These are phyloP conservation scores for Pleurotus djamor DNA, from an alignment of 768 basidiomycete species.

Conservation along the genomic window DNA sequence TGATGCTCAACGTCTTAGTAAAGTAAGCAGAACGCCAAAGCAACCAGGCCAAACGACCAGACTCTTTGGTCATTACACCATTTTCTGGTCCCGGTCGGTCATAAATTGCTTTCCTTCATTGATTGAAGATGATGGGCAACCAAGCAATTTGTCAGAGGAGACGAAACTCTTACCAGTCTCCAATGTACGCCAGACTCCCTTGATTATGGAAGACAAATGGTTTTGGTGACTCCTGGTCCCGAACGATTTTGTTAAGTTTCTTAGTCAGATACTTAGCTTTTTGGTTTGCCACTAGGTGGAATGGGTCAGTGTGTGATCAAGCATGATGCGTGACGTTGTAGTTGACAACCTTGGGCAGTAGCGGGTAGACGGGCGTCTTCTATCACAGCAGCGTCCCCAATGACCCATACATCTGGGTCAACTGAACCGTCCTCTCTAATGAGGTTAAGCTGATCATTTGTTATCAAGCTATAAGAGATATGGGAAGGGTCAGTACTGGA, in stretches of 20 bases:
- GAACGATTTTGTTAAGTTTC: conserved; percentile 63
- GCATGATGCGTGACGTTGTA: not conserved
- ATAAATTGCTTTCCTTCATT: conserved; percentile 72
- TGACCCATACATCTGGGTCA: conserved; percentile 73
- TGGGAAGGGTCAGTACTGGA: not conserved
- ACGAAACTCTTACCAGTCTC: conserved; percentile 52
- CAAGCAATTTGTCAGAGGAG: not conserved
- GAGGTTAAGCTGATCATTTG: conserved; percentile 62
- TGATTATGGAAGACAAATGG: conserved; percentile 72
- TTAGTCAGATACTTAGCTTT: conserved; percentile 68
- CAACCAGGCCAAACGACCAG: conserved; percentile 72
- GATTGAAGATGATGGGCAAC: not conserved
- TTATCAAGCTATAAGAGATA: conserved; percentile 26
- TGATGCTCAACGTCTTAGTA: conserved; percentile 67
- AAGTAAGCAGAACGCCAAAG: conserved; percentile 84
- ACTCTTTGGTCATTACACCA: conserved; percentile 55
- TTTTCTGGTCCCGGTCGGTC: conserved; percentile 54
- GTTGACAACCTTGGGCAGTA: conserved; percentile 71
- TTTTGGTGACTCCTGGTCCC: conserved; percentile 38
- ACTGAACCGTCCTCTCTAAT: conserved; percentile 49
- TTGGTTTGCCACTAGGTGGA: conserved; percentile 66
- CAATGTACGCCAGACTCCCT: conserved; percentile 80
- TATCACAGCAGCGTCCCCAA: conserved; percentile 75
- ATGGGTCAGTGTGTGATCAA: not conserved
- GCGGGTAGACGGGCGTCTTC: conserved; percentile 65